Conservation (phyloP, 2,329 filamentous ascomycete species). For the Xylariaceae sp. region DNA sequence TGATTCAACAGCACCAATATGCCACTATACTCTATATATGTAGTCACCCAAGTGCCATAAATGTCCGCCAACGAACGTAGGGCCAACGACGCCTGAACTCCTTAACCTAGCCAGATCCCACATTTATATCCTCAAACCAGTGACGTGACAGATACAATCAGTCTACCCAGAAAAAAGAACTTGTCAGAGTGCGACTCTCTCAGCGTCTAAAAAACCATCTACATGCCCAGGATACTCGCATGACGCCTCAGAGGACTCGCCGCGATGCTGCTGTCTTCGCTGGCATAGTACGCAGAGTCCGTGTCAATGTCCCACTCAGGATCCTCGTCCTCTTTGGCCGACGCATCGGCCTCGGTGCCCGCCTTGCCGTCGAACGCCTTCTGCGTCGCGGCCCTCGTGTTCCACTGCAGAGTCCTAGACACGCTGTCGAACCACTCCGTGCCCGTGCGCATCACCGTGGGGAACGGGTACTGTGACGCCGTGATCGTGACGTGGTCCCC, state of each 20-base stretch:
- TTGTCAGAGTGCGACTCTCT: constrained; percentile 8
- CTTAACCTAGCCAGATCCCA: too few species aligned
- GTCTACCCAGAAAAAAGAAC: too few species aligned
- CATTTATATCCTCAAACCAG: too few species aligned
- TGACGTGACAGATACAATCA: too few species aligned
- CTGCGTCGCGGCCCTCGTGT: constrained; percentile 84
- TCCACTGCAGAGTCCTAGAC: constrained; percentile 88
- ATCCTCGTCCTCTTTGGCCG: constrained; percentile 46
- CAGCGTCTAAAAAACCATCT: constrained; percentile 19
- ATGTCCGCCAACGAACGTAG: too few species aligned
- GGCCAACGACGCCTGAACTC: too few species aligned
- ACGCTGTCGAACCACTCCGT: constrained; percentile 98
- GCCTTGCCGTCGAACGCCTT: constrained; percentile 68
- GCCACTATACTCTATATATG: too few species aligned
- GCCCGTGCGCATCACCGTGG: constrained; percentile 83
- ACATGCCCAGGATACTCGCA: constrained; percentile 65
- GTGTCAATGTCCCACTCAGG: constrained; percentile 93
- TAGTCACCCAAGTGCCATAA: too few species aligned
- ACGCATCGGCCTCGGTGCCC: constrained; percentile 42
- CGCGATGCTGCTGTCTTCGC: constrained; percentile 64
- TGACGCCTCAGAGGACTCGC: constrained; percentile 65
- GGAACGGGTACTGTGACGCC: constrained; percentile 93
- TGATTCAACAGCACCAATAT: too few species aligned
- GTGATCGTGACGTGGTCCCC: constrained; percentile 96
- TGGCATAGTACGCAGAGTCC: constrained; percentile 65